Evolutionary conservation across 1,284 basidiomycete genomes (phyloP), one percentile per base, ranked within the genome.

Genomic region (Ceratobasidium sp.): DNA sequence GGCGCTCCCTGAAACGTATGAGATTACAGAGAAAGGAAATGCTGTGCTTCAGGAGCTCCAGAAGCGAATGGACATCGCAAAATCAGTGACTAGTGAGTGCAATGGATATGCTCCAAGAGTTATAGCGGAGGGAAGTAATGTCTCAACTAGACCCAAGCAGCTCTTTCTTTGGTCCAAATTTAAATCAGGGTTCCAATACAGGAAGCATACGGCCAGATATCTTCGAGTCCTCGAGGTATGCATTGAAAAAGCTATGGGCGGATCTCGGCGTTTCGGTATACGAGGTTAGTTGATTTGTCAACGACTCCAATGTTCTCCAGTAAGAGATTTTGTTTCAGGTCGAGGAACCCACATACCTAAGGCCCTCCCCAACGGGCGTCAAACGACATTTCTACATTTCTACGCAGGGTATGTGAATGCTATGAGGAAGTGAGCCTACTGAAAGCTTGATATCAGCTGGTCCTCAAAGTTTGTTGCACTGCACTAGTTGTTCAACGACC

Each of bases 11-110:
- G 38, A 65, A 17, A 27, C 25, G 25, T 65, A 65, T 32, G 60
- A 65, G 31, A 65, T 53, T 17, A 65, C 60, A 17, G 60, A 65
- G 29, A 53, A 65, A 22, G 60, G 49, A 15, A 52, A 32, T 27
- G 49, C 31, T 12, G 27, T 53, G 2, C 47, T 64, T 20, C 45
- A 53, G n/a, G 60, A 65, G n/a, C 60, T 65, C 12, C 34, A 65
- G 35, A 65, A 53, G 43, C 22, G 49, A 38, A 65, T 65, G 60
- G 60, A 52, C 15, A 31, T 27, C 22, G 60, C 47, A 27, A 65
- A 65, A 38, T 20, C 43, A 29, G 22, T 31, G 0, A 65, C 35
- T 25, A 49, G 60, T 65, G 22, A n/a, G 60, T 40, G 35, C 22
- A 27, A 35, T 4, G 12, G 20, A 13, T 13, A 3, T 31, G 17